A percentile compares a stretch with the other conserved stretches of the same genome.
Conservation (phyloP, 805 yeast genomes). For the Hanseniaspora mollemarum region DNA sequence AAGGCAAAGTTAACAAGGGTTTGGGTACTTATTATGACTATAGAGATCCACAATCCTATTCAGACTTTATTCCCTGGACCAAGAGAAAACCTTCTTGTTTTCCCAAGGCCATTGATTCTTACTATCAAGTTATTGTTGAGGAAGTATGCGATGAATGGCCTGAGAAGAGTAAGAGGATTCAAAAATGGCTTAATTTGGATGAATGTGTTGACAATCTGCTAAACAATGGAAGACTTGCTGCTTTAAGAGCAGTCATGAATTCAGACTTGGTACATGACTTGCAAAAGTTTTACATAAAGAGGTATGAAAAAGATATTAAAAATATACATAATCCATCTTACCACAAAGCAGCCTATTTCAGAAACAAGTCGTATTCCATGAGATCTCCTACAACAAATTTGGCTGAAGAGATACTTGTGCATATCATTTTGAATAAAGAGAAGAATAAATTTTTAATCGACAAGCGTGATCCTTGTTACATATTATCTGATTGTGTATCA, state of each 20-base stretch:
- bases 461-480: background rate
- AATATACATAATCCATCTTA: background rate
- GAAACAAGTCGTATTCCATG: background rate
- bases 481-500: background rate
- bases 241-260: constrained; percentile 48
- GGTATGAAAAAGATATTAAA: constrained; percentile 37
- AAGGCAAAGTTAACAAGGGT: constrained; percentile 45
- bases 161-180: constrained; percentile 47
- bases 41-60: constrained; percentile 36
- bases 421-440: background rate
- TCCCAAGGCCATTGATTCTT: constrained; percentile 79
- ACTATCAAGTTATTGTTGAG: constrained; percentile 62
- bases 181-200: constrained; percentile 47
- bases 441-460: constrained; percentile 4
- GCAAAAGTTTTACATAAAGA: constrained; percentile 37
- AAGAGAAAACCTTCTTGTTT: constrained; percentile 29
- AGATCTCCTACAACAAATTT: background rate
- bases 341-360: background rate
- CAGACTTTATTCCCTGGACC: constrained; percentile 27
- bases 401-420: background rate
- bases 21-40: constrained; percentile 60
- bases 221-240: constrained; percentile 30
- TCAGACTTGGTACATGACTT: constrained; percentile 44
- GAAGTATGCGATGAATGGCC: constrained; percentile 61
- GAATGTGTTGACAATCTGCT: constrained; percentile 26